phyloP scores from a whole-genome alignment of 495 filamentous ascomycete species.

The Aspergillus steynii region DNA sequence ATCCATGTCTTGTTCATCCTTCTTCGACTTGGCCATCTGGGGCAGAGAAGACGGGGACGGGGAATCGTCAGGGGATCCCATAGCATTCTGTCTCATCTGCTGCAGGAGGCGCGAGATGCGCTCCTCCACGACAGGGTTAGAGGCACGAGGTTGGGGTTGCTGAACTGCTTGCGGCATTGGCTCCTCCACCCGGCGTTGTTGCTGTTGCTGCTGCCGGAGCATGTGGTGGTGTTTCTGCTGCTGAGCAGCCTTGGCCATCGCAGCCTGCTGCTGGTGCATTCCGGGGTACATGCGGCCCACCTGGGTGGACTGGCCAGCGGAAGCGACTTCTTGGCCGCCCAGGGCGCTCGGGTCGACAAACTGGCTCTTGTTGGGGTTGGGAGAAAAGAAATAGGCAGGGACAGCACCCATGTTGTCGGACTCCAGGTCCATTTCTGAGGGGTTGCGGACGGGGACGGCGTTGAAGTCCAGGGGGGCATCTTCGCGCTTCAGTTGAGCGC shows the following conservation, averaged over 20 bases:
- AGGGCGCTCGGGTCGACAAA: conserved; percentile 73
- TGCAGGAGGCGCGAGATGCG: conserved; percentile 81
- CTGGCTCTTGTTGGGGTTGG: conserved; percentile 42
- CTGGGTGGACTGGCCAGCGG: conserved; percentile 49
- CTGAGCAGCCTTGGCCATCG: conserved; percentile 71
- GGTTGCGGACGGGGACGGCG: conserved; percentile 48
- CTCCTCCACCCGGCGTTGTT: conserved; percentile 34
- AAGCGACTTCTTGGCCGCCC: conserved; percentile 53
- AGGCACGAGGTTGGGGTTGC: conserved; percentile 47
- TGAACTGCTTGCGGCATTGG: conserved; percentile 33
- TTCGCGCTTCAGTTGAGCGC: conserved; percentile 51
- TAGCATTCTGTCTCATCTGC: conserved; percentile 73
- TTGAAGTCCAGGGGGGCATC: conserved; percentile 55
- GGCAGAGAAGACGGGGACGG: conserved; percentile 43
- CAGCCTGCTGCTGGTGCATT: conserved; percentile 88
- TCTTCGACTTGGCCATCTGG: conserved; percentile 64
- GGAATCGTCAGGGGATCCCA: conserved; percentile 51
- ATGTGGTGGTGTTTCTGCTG: conserved; percentile 68
- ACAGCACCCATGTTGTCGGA: conserved; percentile 64
- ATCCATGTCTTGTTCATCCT: conserved; percentile 98
- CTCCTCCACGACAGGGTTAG: conserved; percentile 75
- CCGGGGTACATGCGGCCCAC: conserved; percentile 80
- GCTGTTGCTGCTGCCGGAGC: conserved; percentile 56
- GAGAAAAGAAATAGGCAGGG: conserved; percentile 47
- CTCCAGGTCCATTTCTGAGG: conserved; percentile 57